A percentile compares a stretch with the other conserved stretches of the same genome.
phyloP scores from a whole-genome alignment of 441 rosid species.

The Populus hybrid region DNA sequence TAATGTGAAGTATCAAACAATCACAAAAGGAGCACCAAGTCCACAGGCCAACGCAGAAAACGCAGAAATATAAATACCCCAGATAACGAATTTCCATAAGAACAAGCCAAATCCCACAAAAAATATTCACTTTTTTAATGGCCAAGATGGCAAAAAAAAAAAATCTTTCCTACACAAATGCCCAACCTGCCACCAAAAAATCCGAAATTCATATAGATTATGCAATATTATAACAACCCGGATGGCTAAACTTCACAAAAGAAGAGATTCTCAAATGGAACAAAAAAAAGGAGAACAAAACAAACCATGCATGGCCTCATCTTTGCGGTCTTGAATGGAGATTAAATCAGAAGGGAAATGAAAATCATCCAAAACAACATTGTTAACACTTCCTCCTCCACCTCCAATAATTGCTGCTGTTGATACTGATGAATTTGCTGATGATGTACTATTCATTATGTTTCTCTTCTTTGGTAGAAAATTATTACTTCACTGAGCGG shows the following conservation, averaged over 20 bases:
- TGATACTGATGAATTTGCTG: constrained; percentile 75
- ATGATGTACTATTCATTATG: constrained; percentile 66
- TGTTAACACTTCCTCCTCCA: constrained; percentile 45
- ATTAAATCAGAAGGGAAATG: constrained; percentile 41
- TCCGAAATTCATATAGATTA: too few species aligned
- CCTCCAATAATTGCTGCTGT: constrained; percentile 70
- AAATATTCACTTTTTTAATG: constrained; percentile 37
- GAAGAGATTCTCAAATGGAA: too few species aligned
- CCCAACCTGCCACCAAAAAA: constrained; percentile 41
- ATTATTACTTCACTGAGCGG: not conserved
- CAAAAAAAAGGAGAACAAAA: too few species aligned
- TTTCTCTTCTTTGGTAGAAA: not conserved
- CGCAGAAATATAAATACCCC: too few species aligned
- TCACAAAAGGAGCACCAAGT: too few species aligned
- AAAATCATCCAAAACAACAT: constrained; percentile 53
- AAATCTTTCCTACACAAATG: constrained; percentile 62
- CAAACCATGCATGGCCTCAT: constrained; percentile 64
- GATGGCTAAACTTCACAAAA: too few species aligned
- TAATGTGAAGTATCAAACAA: too few species aligned
- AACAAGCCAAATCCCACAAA: not conserved
- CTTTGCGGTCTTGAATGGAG: constrained; percentile 57
- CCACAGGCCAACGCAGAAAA: too few species aligned
- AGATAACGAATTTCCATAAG: too few species aligned
- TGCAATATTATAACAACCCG: too few species aligned
- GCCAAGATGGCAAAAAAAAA: constrained; percentile 24